Conservation (phyloP, 176 grass and related monocot species). For the Carex cristatella region DNA sequence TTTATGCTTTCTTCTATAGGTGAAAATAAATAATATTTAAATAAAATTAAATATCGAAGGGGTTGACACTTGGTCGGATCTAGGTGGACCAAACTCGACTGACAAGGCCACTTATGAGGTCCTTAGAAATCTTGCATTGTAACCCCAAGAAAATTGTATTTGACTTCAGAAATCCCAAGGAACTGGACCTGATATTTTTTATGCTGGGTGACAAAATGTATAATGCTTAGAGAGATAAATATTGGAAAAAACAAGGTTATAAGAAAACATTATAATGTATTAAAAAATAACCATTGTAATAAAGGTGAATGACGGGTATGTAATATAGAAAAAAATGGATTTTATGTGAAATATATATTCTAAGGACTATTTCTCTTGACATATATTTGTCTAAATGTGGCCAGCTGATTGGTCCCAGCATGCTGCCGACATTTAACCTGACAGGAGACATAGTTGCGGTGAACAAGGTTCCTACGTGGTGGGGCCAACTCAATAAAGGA, state of each 20-base stretch:
- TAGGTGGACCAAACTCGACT: background rate
- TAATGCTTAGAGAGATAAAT: background rate
- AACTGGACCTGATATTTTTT: background rate
- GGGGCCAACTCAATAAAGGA: constrained; percentile 33
- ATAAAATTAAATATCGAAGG: no score
- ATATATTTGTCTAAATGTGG: background rate
- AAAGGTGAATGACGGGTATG: background rate
- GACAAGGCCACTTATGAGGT: background rate
- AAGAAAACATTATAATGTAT: background rate
- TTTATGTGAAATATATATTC: background rate
- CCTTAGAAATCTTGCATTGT: background rate
- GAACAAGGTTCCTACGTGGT: constrained; percentile 37
- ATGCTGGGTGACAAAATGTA: background rate
- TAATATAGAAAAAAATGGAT: background rate
- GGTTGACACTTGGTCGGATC: background rate
- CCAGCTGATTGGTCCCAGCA: constrained; percentile 58
- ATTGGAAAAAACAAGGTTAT: background rate
- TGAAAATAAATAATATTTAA: no score
- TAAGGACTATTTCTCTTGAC: background rate
- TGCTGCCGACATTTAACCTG: constrained; percentile 71
- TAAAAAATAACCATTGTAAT: background rate
- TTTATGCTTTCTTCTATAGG: no score
- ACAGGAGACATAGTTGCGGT: constrained; percentile 58
- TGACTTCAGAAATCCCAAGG: background rate
- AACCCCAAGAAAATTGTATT: background rate